Evolutionary conservation across 2,329 filamentous ascomycete species (phyloP), one percentile per base, ranked within the genome.

Genomic region (Microascus cirrosus): DNA sequence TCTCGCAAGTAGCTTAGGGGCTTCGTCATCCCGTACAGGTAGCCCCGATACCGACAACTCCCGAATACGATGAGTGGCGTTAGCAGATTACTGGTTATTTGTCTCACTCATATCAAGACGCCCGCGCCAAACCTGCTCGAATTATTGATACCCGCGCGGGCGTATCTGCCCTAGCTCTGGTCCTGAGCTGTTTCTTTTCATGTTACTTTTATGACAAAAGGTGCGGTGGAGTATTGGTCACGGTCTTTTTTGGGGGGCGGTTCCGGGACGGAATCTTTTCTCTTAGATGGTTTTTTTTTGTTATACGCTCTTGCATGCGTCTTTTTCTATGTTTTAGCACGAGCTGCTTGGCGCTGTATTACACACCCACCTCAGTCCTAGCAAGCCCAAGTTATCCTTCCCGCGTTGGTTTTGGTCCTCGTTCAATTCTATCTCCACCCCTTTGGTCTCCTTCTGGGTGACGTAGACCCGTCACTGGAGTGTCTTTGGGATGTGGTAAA

Each of bases 181-280:
- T 20, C 54, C 39, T 50, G 20, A 50, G 42, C 45, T 34, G 42
- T 28, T 42, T 36, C 18, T 28, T 25, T 42, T 48, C 35, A 20
- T 36, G 20, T 32, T 55, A 36, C 34, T 54, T 28, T 56, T 42
- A 50, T 56, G 42, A 56, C 55, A 45, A 51, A 51, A 51, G 42
- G 36, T 50, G 45, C 55, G 55, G 42, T 36, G 55, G 39, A 56
- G 55, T 34, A 51, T 50, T 42, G 55, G 35, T 56, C 39, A 56
- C 28, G 25, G 55, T 28, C 39, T 34, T 51, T 55, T 36, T 32
- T 56, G 13, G 35, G n/a, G n/a, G n/a, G n/a, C n/a, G n/a, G 28
- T 35, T 34, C 18, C 34, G 25, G 52, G 52, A 54, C 12, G 24
- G 22, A 18, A 32, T 54, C 34, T 50, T 50, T 50, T 24, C n/a